Percentiles rank a stretch among this genome's conserved stretches.
Evolutionary conservation across 1,139 yeast genomes (phyloP).

Genomic region (Candida pseudoviswanathii): DNA sequence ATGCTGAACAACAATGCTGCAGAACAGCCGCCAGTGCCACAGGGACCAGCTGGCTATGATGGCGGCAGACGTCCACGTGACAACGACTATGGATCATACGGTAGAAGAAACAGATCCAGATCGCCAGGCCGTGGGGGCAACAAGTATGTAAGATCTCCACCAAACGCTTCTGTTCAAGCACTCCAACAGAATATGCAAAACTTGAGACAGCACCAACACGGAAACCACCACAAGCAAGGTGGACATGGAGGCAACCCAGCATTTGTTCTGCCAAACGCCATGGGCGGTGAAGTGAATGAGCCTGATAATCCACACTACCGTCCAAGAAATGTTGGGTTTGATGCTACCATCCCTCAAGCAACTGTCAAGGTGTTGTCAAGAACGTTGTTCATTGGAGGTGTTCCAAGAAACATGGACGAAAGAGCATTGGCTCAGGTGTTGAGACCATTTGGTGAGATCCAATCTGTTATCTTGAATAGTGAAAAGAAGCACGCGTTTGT

Average conservation of each 20-base stretch:
- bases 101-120: conserved; percentile 58
- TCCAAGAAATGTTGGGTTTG: conserved; percentile 69
- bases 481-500: conserved; percentile 96
- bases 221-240: neutral
- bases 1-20: conserved; percentile 30
- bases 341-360: conserved; percentile 74
- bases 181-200: conserved; percentile 15
- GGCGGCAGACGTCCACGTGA: conserved; percentile 40
- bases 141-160: conserved; percentile 31
- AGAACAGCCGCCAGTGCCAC: conserved; percentile 20
- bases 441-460: conserved; percentile 93
- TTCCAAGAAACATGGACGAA: conserved; percentile 81
- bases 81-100: conserved; percentile 29
- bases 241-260: conserved; percentile 7
- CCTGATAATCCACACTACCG: conserved; percentile 76
- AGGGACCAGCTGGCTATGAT: conserved; percentile 18
- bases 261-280: conserved; percentile 15
- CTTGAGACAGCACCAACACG: conserved; percentile 15
- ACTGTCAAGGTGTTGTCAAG: conserved; percentile 83
- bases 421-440: conserved; percentile 64
- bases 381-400: conserved; percentile 93
- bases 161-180: conserved; percentile 15
- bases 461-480: conserved; percentile 81
- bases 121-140: conserved; percentile 47
- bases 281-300: conserved; percentile 58